These are phyloP conservation scores for Solanum sejunctum DNA, from an alignment of 257 asterid species.

Conservation along the genomic window DNA sequence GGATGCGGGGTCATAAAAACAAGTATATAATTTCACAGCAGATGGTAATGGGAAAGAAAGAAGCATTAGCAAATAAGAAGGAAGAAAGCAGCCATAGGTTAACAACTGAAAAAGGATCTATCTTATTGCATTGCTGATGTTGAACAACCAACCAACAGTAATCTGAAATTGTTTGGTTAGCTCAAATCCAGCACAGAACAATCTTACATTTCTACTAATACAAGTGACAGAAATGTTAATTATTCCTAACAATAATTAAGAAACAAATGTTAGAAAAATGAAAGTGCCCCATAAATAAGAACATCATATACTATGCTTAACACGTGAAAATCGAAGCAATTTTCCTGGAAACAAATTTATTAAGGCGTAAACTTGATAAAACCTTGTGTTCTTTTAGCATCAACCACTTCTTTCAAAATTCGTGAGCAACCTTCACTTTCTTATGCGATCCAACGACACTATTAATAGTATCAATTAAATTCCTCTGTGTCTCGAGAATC, in stretches of 20 bases:
- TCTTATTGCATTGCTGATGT: background rate
- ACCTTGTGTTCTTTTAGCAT: background rate
- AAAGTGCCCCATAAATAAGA: background rate
- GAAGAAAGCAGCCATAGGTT: background rate
- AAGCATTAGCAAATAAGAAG: background rate
- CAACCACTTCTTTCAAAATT: conserved; percentile 11
- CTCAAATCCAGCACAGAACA: background rate
- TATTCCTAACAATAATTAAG: background rate
- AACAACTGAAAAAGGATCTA: background rate
- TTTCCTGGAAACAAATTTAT: conserved; percentile 2
- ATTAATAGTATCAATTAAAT: conserved; percentile 48
- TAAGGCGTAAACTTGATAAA: background rate
- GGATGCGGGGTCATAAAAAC: background rate
- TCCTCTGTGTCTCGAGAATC: conserved; percentile 69
- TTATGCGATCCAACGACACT: conserved; percentile 51
- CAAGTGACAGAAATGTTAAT: background rate
- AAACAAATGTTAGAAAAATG: background rate
- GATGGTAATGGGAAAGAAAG: background rate
- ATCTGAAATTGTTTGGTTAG: background rate
- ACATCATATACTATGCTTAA: background rate
- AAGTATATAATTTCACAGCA: background rate
- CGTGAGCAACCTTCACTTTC: conserved; percentile 37
- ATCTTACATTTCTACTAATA: background rate
- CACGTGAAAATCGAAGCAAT: background rate
- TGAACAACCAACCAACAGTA: background rate